Evolutionary conservation across 345 rosid species (phyloP).

Genomic region (Crucihimalaya himalaica): DNA sequence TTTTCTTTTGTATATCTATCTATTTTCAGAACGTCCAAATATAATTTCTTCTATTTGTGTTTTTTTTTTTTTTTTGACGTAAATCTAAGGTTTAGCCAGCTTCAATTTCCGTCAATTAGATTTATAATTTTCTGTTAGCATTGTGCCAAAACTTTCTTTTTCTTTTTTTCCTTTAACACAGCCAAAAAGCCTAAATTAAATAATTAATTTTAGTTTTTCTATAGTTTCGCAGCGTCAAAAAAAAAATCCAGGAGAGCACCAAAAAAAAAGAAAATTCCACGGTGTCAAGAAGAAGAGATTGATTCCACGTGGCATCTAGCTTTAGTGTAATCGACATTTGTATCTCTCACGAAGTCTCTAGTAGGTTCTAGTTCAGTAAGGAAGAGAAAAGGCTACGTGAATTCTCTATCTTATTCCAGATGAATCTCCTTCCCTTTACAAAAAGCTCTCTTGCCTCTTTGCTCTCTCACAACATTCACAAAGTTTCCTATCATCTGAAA

Average conservation of each 20-base stretch:
- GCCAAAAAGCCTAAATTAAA: too few species aligned
- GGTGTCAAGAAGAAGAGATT: background rate
- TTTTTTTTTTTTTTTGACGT: background rate
- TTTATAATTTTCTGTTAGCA: background rate
- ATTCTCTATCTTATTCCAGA: conserved; percentile 35
- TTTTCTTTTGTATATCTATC: background rate
- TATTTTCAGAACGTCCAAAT: background rate
- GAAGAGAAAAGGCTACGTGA: background rate
- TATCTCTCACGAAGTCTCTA: background rate
- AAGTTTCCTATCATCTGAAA: conserved; percentile 5
- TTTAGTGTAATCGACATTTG: background rate
- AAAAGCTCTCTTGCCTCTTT: conserved; percentile 16
- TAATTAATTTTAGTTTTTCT: background rate
- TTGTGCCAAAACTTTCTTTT: background rate
- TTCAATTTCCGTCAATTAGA: background rate
- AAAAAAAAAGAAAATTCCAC: background rate
- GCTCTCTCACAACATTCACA: conserved; percentile 17
- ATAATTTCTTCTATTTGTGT: background rate
- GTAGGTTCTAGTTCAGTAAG: conserved; percentile 6
- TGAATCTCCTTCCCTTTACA: conserved; percentile 11
- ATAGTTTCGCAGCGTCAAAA: background rate
- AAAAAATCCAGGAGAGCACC: background rate
- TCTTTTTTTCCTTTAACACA: too few species aligned
- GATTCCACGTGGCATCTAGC: conserved; percentile 22
- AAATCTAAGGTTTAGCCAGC: background rate